Conservation (phyloP, 2,329 filamentous ascomycete genomes). For the Cordyceps fumosorosea region DNA sequence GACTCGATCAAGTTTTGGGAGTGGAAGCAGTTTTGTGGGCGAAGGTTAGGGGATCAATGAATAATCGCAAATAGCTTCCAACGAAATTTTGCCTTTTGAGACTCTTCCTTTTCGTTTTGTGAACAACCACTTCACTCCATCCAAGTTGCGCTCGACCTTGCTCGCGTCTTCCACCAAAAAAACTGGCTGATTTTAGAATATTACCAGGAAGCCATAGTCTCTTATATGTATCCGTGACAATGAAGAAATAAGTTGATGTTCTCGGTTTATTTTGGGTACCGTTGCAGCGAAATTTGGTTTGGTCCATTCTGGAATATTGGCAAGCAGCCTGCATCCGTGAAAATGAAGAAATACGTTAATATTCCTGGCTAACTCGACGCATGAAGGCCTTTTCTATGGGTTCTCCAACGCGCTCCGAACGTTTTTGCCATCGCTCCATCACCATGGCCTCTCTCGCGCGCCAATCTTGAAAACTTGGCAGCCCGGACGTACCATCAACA, state of each 20-base stretch:
- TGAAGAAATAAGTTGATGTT: too few species aligned
- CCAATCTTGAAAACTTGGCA: not conserved
- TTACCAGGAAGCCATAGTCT: too few species aligned
- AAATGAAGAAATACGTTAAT: not conserved
- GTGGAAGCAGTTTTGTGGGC: not conserved
- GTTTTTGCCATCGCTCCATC: not conserved
- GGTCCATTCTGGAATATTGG: not conserved
- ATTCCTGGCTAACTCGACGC: not conserved
- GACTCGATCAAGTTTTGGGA: not conserved
- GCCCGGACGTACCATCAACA: not conserved
- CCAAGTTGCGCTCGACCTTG: too few species aligned
- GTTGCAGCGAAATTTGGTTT: not conserved
- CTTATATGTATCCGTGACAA: too few species aligned
- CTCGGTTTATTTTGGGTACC: not conserved
- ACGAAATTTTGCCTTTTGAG: not conserved
- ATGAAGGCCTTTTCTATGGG: not conserved
- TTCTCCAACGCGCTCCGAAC: not conserved
- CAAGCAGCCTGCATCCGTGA: not conserved
- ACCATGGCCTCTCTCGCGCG: not conserved
- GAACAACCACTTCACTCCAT: not conserved
- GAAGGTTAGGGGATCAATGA: not conserved
- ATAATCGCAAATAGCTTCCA: not conserved
- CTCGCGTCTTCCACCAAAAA: too few species aligned
- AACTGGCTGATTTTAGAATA: too few species aligned
- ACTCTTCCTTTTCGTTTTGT: not conserved